phyloP scores from a whole-genome alignment of 2,329 filamentous ascomycete genomes.

The Hirsutella thompsonii region DNA sequence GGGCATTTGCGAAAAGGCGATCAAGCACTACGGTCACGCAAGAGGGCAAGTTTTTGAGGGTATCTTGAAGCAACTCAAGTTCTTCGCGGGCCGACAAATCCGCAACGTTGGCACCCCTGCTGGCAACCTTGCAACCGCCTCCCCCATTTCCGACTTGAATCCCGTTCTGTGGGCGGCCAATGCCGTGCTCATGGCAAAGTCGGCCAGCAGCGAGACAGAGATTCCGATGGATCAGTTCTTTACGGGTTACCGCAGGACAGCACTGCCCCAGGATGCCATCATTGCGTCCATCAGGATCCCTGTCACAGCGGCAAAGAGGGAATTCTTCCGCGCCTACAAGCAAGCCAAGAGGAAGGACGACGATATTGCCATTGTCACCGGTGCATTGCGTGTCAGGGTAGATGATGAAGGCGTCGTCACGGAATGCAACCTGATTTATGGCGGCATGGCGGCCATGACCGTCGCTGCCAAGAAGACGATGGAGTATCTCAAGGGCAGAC shows the following conservation, averaged over 20 bases:
- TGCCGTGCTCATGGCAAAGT: constrained; percentile 69
- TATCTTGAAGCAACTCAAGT: constrained; percentile 85
- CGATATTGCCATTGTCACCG: constrained; percentile 94
- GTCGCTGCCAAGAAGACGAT: constrained; percentile 73
- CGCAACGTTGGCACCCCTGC: constrained; percentile 95
- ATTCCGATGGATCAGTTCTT: constrained; percentile 93
- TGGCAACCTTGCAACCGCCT: constrained; percentile 87
- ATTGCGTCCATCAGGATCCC: constrained; percentile 84
- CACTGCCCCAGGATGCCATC: constrained; percentile 67
- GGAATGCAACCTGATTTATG: constrained; percentile 73
- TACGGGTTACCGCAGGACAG: constrained; percentile 78
- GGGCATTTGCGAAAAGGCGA: constrained; percentile 65
- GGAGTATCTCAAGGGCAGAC: constrained; percentile 62
- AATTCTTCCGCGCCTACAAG: constrained; percentile 85
- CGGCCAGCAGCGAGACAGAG: constrained; percentile 57
- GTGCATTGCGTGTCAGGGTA: constrained; percentile 64
- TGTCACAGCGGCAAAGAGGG: constrained; percentile 57
- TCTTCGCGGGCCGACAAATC: constrained; percentile 91
- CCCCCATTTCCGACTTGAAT: constrained; percentile 92
- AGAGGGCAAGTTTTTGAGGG: constrained; percentile 74
- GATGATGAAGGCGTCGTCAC: constrained; percentile 57
- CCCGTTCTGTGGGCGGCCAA: constrained; percentile 85
- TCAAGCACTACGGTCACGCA: constrained; percentile 60
- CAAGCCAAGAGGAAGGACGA: constrained; percentile 96
- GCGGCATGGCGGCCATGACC: constrained; percentile 88